Evolutionary conservation across 495 filamentous ascomycete species (phyloP), one percentile per base, ranked within the genome.

Genomic region (Neurospora sp.): DNA sequence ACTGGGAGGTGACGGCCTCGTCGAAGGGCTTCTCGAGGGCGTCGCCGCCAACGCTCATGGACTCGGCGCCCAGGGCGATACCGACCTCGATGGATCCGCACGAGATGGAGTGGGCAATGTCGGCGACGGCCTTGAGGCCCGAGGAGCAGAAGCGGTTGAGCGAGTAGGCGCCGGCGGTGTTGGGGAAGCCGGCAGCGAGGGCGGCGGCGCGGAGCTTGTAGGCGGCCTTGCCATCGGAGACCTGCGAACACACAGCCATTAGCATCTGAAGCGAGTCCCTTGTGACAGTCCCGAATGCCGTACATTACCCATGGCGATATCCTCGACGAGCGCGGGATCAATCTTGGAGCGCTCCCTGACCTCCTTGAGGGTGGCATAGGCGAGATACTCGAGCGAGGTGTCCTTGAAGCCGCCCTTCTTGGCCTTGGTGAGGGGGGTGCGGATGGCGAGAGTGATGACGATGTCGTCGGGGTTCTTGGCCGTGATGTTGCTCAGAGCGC

Each of bases 131-230:
- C 80, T 97, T 94, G 41, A 99, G 90, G 18, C 96, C 96, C 6
- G 95, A 98, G 16, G 93, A 95, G 86, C 96, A 99, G 89, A 98
- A 98, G 71, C 96, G 92, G 87, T 98, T 99, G 48, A 94, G 88
- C 72, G 89, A 90, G 71, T 88, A 94, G 72, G 90, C 92, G 73
- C 88, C 87, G 65, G 91, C 86, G 18, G 95, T 97, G 85, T 96
- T 94, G 46, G 96, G 96, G 86, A 97, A 96, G 68, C 96, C 96
- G 71, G 96, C 94, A 27, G 93, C 92, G 72, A 99, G 92, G 41
- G 92, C 85, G 37, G 96, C 94, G 40, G 93, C 93, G 71, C 96
- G 94, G 76, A 91, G 85, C 79, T 94, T 93, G 88, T 97, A 97
- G 44, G 95, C 89, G 70, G 94, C 90, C 84, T 94, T 96, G 73